Percentiles rank a stretch among this genome's conserved stretches.
Evolutionary conservation across 1,284 basidiomycete species (phyloP).

Genomic region (Cystobasidium pallidum): DNA sequence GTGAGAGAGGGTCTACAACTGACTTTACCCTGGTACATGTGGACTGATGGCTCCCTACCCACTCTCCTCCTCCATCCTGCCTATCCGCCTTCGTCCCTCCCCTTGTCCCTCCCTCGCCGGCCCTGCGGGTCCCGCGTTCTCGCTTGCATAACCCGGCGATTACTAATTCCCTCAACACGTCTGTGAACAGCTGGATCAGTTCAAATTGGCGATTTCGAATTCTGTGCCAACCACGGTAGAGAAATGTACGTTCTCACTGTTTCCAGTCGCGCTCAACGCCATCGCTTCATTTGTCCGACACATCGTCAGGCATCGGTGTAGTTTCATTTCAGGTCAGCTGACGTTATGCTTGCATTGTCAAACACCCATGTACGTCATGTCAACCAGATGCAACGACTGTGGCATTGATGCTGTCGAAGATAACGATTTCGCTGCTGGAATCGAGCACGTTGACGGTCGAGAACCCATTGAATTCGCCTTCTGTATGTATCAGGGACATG

Average conservation of each 20-base stretch:
- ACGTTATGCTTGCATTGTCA: neutral
- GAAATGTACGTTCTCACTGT: slow-evolving; percentile 21
- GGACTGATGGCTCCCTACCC: no score
- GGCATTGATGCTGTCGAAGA: slow-evolving; percentile 36
- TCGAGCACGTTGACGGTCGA: slow-evolving; percentile 36
- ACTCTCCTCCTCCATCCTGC: neutral
- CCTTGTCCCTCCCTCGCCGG: neutral
- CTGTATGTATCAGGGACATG: neutral
- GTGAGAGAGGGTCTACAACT: no score
- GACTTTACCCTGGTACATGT: no score
- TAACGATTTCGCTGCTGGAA: slow-evolving; percentile 41
- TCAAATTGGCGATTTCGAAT: slow-evolving; percentile 39
- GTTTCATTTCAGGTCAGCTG: no score
- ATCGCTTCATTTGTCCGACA: neutral
- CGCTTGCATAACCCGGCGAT: neutral
- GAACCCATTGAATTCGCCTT: slow-evolving; percentile 40
- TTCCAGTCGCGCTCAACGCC: no score
- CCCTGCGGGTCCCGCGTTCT: neutral
- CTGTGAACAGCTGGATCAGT: slow-evolving; percentile 24
- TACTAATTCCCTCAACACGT: neutral
- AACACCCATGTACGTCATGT: no score
- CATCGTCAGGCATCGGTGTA: no score
- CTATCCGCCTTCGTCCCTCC: neutral
- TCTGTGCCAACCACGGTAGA: slow-evolving; percentile 41
- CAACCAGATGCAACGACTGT: slow-evolving; percentile 26